Conservation (phyloP, 2,329 filamentous ascomycete genomes). For the Talaromyces sp. region DNA sequence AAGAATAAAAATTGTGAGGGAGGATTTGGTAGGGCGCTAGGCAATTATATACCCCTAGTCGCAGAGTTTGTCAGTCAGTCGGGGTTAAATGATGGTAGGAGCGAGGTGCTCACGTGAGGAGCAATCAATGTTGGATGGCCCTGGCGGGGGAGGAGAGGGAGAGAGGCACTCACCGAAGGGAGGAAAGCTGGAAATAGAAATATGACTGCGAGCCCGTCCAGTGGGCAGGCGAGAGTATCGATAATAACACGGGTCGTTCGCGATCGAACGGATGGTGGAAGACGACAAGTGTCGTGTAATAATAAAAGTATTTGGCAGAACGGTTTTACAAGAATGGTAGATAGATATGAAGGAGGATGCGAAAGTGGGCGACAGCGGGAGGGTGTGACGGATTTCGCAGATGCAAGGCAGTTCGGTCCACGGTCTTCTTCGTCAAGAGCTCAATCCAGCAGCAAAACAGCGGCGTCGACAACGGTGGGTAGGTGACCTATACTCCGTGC, state of each 20-base stretch:
- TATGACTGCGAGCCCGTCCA: neutral
- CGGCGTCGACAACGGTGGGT: constrained; percentile 14
- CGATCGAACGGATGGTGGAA: neutral
- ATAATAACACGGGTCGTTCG: neutral
- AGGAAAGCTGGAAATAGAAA: constrained; percentile 4
- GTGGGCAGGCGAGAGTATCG: neutral
- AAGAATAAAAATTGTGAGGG: neutral
- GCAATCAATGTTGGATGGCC: neutral
- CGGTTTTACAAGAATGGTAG: constrained; percentile 24
- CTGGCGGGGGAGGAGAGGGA: neutral
- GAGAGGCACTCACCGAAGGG: constrained; percentile 12
- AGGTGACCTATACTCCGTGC: constrained; percentile 35
- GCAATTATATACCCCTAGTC: neutral
- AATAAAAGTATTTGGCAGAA: constrained; percentile 22
- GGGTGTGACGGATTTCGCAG: constrained; percentile 9
- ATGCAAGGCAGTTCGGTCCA: constrained; percentile 1
- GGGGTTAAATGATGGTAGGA: neutral
- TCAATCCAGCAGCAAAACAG: neutral
- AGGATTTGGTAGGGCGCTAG: no score
- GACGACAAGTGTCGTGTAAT: constrained; percentile 9
- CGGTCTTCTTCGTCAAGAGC: neutral
- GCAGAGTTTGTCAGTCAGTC: neutral
- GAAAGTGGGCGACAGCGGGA: constrained; percentile 10
- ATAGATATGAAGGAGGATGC: constrained; percentile 18
- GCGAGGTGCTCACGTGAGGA: neutral